phyloP scores from a whole-genome alignment of 352 stramenopile species.

The Peronospora belbahrii region DNA sequence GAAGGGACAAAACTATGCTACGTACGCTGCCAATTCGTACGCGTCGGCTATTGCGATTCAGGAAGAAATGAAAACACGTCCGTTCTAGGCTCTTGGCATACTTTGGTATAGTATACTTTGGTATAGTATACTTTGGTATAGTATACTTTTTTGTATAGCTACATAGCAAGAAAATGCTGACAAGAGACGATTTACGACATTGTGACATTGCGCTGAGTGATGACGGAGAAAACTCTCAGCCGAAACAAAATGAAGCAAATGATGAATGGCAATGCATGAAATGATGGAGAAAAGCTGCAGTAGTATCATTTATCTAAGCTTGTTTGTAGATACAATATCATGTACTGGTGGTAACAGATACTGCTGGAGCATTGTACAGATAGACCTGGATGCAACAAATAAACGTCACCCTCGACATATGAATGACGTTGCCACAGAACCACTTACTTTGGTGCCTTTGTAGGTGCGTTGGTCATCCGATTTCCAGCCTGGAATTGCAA shows the following conservation, averaged over 20 bases:
- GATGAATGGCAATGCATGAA: constrained; percentile 9
- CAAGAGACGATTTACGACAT: no score
- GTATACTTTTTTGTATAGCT: no score
- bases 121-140: no score
- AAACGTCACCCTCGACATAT: not conserved
- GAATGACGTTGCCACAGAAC: not conserved
- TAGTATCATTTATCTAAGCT: not conserved
- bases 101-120: no score
- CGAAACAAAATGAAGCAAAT: constrained; percentile 26
- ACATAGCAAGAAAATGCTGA: no score
- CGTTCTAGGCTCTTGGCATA: constrained; percentile 65
- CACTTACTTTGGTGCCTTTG: constrained; percentile 78
- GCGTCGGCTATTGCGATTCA: constrained; percentile 75
- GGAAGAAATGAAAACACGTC: constrained; percentile 68
- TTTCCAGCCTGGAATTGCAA: constrained; percentile 70
- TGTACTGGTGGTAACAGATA: not conserved
- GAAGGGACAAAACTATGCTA: constrained; percentile 57
- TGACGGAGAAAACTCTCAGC: constrained; percentile 1
- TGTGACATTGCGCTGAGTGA: no score
- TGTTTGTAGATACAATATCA: not conserved
- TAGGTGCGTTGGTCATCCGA: constrained; percentile 46
- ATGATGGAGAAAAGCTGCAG: no score
- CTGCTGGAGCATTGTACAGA: constrained; percentile 40
- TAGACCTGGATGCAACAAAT: constrained; percentile 35
- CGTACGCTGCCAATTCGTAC: constrained; percentile 84